A percentile compares a stretch with the other conserved stretches of the same genome.
Evolutionary conservation across 441 rosid species (phyloP).

Genomic region (Caryocar brasiliense): DNA sequence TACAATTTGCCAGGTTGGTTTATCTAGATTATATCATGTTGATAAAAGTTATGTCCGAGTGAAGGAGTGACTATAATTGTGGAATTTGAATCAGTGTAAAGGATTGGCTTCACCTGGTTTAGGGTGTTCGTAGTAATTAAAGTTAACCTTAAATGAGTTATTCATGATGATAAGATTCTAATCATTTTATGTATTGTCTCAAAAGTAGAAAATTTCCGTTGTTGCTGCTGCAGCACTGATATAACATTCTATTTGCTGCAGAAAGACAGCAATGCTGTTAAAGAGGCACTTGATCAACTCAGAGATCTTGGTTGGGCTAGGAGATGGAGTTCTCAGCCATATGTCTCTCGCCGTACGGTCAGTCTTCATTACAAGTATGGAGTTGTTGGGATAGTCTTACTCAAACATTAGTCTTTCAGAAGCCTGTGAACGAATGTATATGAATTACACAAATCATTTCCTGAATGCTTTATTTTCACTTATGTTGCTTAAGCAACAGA

Average conservation of each 20-base stretch:
- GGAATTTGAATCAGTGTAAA: no score
- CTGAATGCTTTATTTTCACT: not conserved
- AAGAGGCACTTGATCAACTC: slow-evolving; percentile 64
- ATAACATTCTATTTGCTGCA: slow-evolving; percentile 16
- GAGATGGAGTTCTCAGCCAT: slow-evolving; percentile 92
- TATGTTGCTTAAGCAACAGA: no score
- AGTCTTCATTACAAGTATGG: slow-evolving; percentile 21
- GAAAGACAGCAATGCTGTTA: slow-evolving; percentile 79
- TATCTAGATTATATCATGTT: no score
- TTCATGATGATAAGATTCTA: no score
- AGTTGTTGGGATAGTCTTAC: slow-evolving; percentile 12
- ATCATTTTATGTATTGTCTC: no score
- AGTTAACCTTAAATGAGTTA: no score
- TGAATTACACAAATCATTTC: not conserved
- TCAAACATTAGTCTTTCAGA: slow-evolving; percentile 6
- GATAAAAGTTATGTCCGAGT: no score
- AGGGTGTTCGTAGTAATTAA: no score
- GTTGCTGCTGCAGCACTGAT: not conserved
- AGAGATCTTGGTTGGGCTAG: slow-evolving; percentile 73
- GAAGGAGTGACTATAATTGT: no score
- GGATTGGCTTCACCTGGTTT: no score
- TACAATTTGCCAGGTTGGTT: no score
- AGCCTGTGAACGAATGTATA: slow-evolving; percentile 12
- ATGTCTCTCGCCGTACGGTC: slow-evolving; percentile 92
- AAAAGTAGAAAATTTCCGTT: no score